Base-by-base conservation (phyloP, 2,329 filamentous ascomycete species). In the Hypoxylon sp. region DNA sequence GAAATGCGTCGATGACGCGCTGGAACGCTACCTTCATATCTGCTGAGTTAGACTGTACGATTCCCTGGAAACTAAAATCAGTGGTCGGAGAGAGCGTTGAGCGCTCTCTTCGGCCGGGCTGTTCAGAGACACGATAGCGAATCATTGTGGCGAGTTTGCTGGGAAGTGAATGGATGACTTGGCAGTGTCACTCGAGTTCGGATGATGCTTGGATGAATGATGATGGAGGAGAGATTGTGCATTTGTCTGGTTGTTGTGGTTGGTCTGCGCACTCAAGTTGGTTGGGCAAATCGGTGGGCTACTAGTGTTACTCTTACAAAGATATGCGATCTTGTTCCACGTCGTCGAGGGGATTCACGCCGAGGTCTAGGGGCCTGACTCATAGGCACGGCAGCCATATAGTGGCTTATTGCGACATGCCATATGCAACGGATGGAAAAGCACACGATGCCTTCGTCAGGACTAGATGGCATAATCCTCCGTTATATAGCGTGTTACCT, bases 21-120 rank as follows among this genome's bases (percentile, higher is more conserved):
- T 69, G 68, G 35, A 77, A 73, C 53, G 69, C 73, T 46, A 37
- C 33, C 10, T 76, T 69, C 76, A 76, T 77, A 22, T 74, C 7
- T 17, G 25, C 10, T 11, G 17, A 30, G 50, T 73, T 70, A 2
- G 44, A 51, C 20, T 70, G 65, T 14, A 76, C 37, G 13, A 74
- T 40, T 2, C 50, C 56, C 30, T 66, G 68, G 14, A 75, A 64
- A 54, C 68, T 72, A 59, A 58, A 59, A 25, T 72, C 73, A 56
- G 71, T 72, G 0, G 6, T 5, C 17, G 49, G 44, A 37, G 51
- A 46, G 14, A 30, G 11, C 22, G 7, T 6, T 1, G 42, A 27
- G 31, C 6, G 30, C 14, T 40, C 20, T 20, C n/a, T 20, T 35
- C 31, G 40, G 44, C 11, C 10, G 25, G 14, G 10, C 25, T n/a